Base-by-base conservation (phyloP, 2,329 filamentous ascomycete genomes). In the Cadophora gregata region DNA sequence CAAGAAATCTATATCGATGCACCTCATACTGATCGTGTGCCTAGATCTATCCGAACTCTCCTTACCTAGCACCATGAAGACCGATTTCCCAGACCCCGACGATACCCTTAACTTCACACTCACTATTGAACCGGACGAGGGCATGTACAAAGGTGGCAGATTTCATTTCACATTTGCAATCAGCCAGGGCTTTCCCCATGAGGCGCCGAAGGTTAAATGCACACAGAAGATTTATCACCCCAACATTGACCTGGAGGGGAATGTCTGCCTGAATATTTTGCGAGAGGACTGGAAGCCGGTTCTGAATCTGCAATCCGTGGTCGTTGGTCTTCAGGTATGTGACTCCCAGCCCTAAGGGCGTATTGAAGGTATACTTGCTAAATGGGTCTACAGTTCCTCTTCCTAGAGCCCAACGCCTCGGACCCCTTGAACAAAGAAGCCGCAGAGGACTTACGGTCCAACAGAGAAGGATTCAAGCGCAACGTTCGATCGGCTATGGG, bases 211-310 rank as follows among this genome's bases (percentile, higher is more conserved):
- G 81, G 96, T 99, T 74, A 96, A 92, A 77, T 98, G 96, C 82
- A 91, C 90, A 73, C 93, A 99, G 81, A 98, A 97, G 85, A 98
- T 99, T 75, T 99, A 99, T 82, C 96, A 99, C 79, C 96, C 96
- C 6, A 99, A 99, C 80, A 99, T 99, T 78, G 96, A 99, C 77
- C 86, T 97, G 48, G 93, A 98, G 78, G 96, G 96, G 74, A 99
- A 99, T 78, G 94, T 99, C 70, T 99, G 96, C 83, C 82, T 99
- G 76, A 99, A 99, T 79, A 99, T 99, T 75, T 81, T 99, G 76
- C 85, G 96, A 69, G 96, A 99, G 82, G 96, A 99, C 82, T 99
- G 96, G 96, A 99, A 98, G 84, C 96, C 96, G 0, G 96, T 99
- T 53, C 82, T 99, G 77, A 98, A 98, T 79, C 80, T 99, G 78